These are phyloP conservation scores for Phoma sp. DNA, from an alignment of 2,329 filamentous ascomycete genomes.

Conservation along the genomic window DNA sequence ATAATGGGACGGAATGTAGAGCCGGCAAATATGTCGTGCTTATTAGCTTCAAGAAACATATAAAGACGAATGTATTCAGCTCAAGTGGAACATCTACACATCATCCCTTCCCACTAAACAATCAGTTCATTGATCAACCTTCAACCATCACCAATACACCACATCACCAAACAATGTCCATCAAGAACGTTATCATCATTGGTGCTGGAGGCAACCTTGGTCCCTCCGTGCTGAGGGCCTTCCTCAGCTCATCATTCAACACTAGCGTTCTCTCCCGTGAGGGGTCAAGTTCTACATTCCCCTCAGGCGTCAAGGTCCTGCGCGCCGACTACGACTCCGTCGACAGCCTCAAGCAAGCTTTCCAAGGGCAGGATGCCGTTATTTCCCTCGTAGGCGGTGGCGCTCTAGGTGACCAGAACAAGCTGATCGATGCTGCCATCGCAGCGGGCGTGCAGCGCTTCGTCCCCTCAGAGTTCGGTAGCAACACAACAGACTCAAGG, in stretches of 20 bases:
- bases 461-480: constrained; percentile 67
- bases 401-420: constrained; percentile 55
- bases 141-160: background rate
- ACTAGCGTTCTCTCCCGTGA: constrained; percentile 65
- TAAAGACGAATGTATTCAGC: background rate
- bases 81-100: background rate
- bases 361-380: constrained; percentile 66
- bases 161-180: constrained; percentile 32
- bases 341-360: constrained; percentile 58
- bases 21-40: constrained; percentile 2
- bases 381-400: constrained; percentile 56
- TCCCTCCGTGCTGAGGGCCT: constrained; percentile 50
- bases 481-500: constrained; percentile 49
- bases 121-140: background rate
- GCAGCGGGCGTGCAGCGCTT: constrained; percentile 68
- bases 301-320: constrained; percentile 53
- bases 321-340: constrained; percentile 58
- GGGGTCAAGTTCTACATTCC: constrained; percentile 52
- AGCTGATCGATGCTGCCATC: constrained; percentile 65
- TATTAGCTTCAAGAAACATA: background rate
- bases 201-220: constrained; percentile 56
- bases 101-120: background rate
- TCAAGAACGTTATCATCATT: constrained; percentile 55
- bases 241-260: constrained; percentile 57
- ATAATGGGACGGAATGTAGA: constrained; percentile 13